Conservation (phyloP, 495 filamentous ascomycete genomes). For the Xanthoparmelia taractica region DNA sequence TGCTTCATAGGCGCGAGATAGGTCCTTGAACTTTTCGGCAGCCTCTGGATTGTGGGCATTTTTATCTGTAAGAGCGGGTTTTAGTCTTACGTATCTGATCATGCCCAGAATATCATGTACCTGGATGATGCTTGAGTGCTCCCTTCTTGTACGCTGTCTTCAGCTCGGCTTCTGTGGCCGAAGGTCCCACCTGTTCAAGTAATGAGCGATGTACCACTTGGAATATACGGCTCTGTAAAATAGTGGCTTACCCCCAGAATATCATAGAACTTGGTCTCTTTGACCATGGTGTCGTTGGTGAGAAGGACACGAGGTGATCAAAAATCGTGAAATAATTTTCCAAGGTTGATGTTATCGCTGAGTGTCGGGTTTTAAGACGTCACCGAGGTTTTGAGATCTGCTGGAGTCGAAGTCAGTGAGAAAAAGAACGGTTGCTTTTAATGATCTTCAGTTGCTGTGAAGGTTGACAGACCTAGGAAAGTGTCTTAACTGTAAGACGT, state of each 20-base stretch:
- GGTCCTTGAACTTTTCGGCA: constrained; percentile 95
- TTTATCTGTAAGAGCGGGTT: constrained; percentile 58
- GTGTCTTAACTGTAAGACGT: background rate
- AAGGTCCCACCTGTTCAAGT: constrained; percentile 55
- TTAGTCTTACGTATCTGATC: background rate
- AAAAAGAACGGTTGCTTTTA: background rate
- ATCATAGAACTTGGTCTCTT: constrained; percentile 85
- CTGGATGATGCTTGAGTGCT: constrained; percentile 85
- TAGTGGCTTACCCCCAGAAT: constrained; percentile 63
- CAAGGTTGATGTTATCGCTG: background rate
- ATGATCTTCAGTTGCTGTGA: background rate
- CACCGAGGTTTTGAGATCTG: background rate
- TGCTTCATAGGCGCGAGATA: constrained; percentile 90
- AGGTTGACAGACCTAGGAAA: background rate
- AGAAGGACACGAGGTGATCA: background rate
- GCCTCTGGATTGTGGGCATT: constrained; percentile 89
- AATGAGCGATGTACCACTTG: constrained; percentile 13
- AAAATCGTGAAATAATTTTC: background rate
- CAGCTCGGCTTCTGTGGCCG: constrained; percentile 66
- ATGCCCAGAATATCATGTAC: constrained; percentile 36
- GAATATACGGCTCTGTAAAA: background rate
- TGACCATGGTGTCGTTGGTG: constrained; percentile 60
- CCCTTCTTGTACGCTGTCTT: constrained; percentile 88
- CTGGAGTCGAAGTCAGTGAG: background rate
- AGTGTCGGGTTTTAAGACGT: background rate